Evolutionary conservation across 73 alveolate species (phyloP).

Genomic region (Paraurostyla sp.): DNA sequence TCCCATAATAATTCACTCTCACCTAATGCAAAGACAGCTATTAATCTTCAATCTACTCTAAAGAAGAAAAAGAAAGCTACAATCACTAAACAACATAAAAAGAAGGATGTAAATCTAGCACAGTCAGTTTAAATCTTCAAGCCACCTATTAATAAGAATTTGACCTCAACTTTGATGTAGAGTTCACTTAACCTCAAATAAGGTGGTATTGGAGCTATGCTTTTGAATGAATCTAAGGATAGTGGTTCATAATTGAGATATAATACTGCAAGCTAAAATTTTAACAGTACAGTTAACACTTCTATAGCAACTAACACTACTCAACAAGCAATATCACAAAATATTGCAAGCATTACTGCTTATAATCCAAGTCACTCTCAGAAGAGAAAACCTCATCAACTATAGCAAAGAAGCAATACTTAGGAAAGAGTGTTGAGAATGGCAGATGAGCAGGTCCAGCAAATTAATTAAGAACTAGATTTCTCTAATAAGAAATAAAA

Average conservation of each 20-base stretch:
- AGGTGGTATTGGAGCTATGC: neutral
- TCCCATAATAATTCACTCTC: constrained; percentile 23
- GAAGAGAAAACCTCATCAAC: constrained; percentile 1
- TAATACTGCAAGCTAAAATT: no score
- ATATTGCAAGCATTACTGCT: no score
- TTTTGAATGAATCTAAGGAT: constrained; percentile 28
- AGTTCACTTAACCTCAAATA: constrained; percentile 8
- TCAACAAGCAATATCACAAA: no score
- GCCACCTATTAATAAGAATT: constrained; percentile 30
- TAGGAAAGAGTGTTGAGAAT: constrained; percentile 13
- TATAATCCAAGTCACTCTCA: neutral
- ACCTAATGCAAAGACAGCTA: neutral
- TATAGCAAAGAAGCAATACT: constrained; percentile 33
- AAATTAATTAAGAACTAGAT: neutral
- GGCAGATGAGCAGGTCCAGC: neutral
- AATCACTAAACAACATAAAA: neutral
- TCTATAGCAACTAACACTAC: no score
- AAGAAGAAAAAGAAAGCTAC: constrained; percentile 22
- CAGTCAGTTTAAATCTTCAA: constrained; percentile 11
- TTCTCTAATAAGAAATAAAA: neutral
- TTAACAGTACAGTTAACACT: no score
- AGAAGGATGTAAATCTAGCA: constrained; percentile 26
- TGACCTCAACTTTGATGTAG: neutral
- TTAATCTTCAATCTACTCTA: neutral
- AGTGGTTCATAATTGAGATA: neutral